Base-by-base conservation (phyloP, 1,284 basidiomycete genomes). In the Pseudomicrostroma phylloplanum region DNA sequence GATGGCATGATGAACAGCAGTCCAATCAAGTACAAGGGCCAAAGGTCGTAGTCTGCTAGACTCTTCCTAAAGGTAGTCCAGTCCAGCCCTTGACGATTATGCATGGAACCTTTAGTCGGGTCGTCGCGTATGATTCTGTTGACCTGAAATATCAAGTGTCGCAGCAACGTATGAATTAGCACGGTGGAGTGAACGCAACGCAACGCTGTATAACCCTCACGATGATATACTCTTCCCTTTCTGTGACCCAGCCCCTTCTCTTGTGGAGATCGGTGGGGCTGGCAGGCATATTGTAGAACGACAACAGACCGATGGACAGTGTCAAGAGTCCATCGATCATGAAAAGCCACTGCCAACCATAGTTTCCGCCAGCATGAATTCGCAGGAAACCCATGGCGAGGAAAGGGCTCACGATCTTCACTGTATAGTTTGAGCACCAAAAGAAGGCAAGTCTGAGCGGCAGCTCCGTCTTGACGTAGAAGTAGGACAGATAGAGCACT, bases 261-360 rank as follows among this genome's bases (percentile, higher is more conserved):
- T 60, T 63, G 41, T 53, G 55, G 41, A 59, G 55, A 39, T 63
- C 42, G 25, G 61, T 87, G 0, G 87, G 87, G 1, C 84, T 83
- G 12, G 85, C 83, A 0, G 87, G 87, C 87, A 89, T 87, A 67
- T 82, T 81, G 80, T 87, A 85, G 81, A 86, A 89, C 0, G 86
- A 84, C 0, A 80, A 72, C n/a, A 88, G 51, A 0, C 87, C 87
- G 61, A 89, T 82, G 51, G 77, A 39, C 58, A 80, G 74, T 0
- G 80, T 79, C 11, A 79, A 39, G n/a, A 72, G 40, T 6, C 76
- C 79, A 56, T 79, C 76, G 49, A 61, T 39, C 15, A 60, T 19
- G 59, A 60, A 65, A 6, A 62, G 48, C 21, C 41, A 65, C 30
- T 48, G 43, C 62, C 62, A 81, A 82, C 82, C 86, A 1, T 83